Evolutionary conservation across 345 rosid genomes (phyloP), one percentile per base, ranked within the genome.

Genomic region (Gossypium arboreum): DNA sequence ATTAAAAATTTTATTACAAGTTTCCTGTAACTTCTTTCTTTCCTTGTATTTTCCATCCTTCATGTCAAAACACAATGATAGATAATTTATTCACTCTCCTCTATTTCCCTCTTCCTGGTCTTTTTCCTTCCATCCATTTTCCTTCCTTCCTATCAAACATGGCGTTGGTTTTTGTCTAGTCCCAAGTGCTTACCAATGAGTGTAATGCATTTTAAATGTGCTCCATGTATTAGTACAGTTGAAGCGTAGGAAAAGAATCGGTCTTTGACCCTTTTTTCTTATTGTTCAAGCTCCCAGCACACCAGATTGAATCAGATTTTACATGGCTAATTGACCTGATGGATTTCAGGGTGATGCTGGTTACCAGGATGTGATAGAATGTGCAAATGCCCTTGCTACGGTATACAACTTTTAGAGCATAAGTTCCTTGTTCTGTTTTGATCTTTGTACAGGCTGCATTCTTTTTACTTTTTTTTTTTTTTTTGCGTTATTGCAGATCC

Each of bases 341-440:
- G 52, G 61, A 79, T 74, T 81, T 43, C 86, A 95, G 98, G 99
- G 99, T 69, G 96, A 95, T 83, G 96, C 90, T 2, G 99, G 99
- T 76, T 90, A 88, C 81, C 89, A 88, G 82, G 99, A 93, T 79
- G 76, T 85, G 80, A 71, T 93, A 71, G 99, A 93, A 77, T 91
- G 93, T 81, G 96, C 84, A 51, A 85, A 83, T 25, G 73, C 86
- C 56, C 87, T 91, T 78, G 96, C 99, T 25, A 77, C 57, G 79
- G 98, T 89, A 85, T 25, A 81, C 20, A 45, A 41, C 63, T 75
- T 22, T 52, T 17, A 64, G 34, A 51, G 22, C 50, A 9, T 55
- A 43, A 64, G 58, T 43, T 66, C 74, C 44, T 68, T 43, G 55
- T 73, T 13, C 17, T 62, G 45, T 70, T 41, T 57, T 50, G 34